A percentile compares a stretch with the other conserved stretches of the same genome.
Conservation (phyloP, 2,329 filamentous ascomycete genomes). For the Lachnellula willkommii region DNA sequence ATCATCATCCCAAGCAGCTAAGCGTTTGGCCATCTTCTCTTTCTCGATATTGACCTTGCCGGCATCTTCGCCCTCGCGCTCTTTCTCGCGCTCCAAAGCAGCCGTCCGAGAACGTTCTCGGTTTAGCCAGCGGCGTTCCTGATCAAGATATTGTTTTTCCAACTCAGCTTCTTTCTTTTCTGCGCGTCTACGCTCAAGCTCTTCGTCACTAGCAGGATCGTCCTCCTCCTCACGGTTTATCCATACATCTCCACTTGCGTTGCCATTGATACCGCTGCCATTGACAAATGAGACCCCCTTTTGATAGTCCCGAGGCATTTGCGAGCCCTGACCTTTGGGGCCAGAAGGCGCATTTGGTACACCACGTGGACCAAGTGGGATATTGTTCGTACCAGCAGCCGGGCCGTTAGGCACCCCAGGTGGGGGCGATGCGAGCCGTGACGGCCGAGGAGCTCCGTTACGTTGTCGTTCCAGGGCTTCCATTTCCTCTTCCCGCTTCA, state of each 20-base stretch:
- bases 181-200: conserved; percentile 68
- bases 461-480: conserved; percentile 78
- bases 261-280: conserved; percentile 61
- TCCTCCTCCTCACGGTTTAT: conserved; percentile 75
- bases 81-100: conserved; percentile 78
- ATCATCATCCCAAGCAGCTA: conserved; percentile 86
- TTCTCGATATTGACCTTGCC: conserved; percentile 58
- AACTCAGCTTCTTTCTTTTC: conserved; percentile 69
- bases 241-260: conserved; percentile 38
- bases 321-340: conserved; percentile 55
- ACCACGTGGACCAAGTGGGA: conserved; percentile 69
- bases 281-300: conserved; percentile 80
- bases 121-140: conserved; percentile 86
- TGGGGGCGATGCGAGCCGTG: conserved; percentile 66
- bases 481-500: conserved; percentile 85
- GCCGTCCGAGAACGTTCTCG: conserved; percentile 78
- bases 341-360: conserved; percentile 72
- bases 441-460: conserved; percentile 59
- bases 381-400: conserved; percentile 61
- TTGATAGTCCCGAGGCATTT: conserved; percentile 66
- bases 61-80: conserved; percentile 71
- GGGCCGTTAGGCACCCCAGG: conserved; percentile 49
- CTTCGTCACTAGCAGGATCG: conserved; percentile 79
- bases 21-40: conserved; percentile 63
- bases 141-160: conserved; percentile 76